phyloP scores from a whole-genome alignment of 2,329 filamentous ascomycete species.

The Trichophyton verrucosum region DNA sequence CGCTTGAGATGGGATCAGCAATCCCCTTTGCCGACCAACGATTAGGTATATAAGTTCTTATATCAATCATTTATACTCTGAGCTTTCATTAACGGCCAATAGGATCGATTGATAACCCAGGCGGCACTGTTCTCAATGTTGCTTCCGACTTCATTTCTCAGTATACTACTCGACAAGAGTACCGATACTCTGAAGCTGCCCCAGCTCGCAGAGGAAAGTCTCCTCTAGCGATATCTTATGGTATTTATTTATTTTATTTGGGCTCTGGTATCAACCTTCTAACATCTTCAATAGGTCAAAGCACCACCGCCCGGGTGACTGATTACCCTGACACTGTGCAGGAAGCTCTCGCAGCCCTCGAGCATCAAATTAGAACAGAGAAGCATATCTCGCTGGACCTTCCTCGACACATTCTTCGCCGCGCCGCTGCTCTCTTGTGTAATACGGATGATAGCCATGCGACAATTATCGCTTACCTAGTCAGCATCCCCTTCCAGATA shows the following conservation, averaged over 20 bases:
- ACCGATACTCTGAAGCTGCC: slow-evolving; percentile 65
- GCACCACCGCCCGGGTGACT: background rate
- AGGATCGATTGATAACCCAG: slow-evolving; percentile 61
- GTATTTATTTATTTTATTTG: background rate
- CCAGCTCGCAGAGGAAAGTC: background rate
- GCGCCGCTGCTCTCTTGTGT: slow-evolving; percentile 77
- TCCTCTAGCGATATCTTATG: background rate
- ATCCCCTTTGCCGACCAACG: slow-evolving; percentile 80
- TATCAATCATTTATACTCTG: background rate
- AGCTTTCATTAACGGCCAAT: slow-evolving; percentile 7
- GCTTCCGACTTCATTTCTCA: slow-evolving; percentile 94
- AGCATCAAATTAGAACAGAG: slow-evolving; percentile 44
- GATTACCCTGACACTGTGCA: slow-evolving; percentile 4
- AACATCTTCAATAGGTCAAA: background rate
- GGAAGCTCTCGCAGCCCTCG: slow-evolving; percentile 9
- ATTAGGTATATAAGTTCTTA: slow-evolving; percentile 38
- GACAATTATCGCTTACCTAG: slow-evolving; percentile 71
- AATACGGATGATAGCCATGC: slow-evolving; percentile 62
- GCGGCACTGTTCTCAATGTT: slow-evolving; percentile 63
- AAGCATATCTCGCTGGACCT: slow-evolving; percentile 60
- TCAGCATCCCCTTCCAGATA: slow-evolving; percentile 81
- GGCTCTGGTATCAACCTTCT: background rate
- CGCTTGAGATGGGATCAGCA: slow-evolving; percentile 76
- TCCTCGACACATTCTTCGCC: slow-evolving; percentile 66
- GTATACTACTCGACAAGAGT: slow-evolving; percentile 93